Base-by-base conservation (phyloP, 495 filamentous ascomycete genomes). In the Annulohypoxylon nitens region DNA sequence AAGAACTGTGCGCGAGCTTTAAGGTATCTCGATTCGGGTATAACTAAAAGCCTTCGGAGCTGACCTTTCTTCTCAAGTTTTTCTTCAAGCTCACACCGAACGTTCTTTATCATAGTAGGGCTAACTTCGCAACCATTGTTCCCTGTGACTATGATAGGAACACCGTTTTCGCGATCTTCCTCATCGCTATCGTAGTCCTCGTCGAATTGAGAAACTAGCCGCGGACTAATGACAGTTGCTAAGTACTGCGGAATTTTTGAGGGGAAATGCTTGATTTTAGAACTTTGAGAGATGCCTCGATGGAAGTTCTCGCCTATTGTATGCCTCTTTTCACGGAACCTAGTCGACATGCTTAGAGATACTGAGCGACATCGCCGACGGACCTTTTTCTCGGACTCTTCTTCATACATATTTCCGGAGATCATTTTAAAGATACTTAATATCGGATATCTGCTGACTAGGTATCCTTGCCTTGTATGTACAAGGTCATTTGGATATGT, bases 151-250 rank as follows among this genome's bases (percentile, higher is more conserved):
- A 25, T 41, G 2, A 66, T 65, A 5, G 61, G 63, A 18, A 74
- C 71, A 7, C 60, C 64, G 10, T 69, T 74, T 30, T 51, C 36
- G 23, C 47, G 54, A n/a, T 74, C 71, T 30, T 74, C 71, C 11
- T 69, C 64, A 6, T 74, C 70, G n/a, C 54, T 71, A 12, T 71
- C 71, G 25, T 68, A 65, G 16, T 47, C 53, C 11, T 65, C 45
- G 1, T 34, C 48, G 8, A 18, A 26, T 11, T 12, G 18, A 12
- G 20, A 26, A 23, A 11, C 10, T 12, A 51, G 3, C 48, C 10
- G 48, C 18, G 48, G 25, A 51, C 12, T 14, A 4, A 8, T 25
- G 8, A 51, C 4, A 2, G 48, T 25, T 11, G 48, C 48, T 5
- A 55, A 6, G 8, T 26, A 34, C 26, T 26, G 51, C 26, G 51